phyloP scores from a whole-genome alignment of 768 basidiomycete genomes.

The Xanthoconium purpureum region DNA sequence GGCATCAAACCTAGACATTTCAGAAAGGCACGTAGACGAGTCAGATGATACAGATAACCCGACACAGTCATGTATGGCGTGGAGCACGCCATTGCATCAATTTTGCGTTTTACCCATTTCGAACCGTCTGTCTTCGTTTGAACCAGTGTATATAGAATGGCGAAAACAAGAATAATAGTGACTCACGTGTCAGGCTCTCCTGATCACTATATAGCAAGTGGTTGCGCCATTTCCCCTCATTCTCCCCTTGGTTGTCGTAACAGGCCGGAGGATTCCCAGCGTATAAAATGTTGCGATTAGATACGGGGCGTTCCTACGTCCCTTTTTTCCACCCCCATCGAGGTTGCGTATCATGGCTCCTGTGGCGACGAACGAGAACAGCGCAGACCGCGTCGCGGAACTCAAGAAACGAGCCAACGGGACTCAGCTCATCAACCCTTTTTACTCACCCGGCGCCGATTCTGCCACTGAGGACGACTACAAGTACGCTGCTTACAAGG shows the following conservation, averaged over 20 bases:
- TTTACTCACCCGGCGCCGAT: conserved; percentile 60
- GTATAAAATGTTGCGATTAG: conserved; percentile 19
- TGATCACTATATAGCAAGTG: background rate
- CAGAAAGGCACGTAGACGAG: too few relatives aligned
- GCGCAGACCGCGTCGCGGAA: conserved; percentile 15
- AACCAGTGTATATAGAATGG: conserved; percentile 5
- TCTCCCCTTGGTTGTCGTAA: conserved; percentile 11
- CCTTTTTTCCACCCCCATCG: background rate
- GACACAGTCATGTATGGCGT: background rate
- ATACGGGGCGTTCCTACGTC: too few relatives aligned
- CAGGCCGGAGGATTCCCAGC: background rate
- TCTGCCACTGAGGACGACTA: conserved; percentile 53
- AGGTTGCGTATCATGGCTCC: conserved; percentile 42
- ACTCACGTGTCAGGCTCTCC: conserved; percentile 17
- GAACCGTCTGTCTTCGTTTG: background rate
- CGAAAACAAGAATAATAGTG: conserved; percentile 11
- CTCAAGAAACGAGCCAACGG: conserved; percentile 26
- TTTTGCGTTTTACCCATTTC: too few relatives aligned
- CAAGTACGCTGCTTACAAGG: conserved; percentile 58
- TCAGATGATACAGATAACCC: too few relatives aligned
- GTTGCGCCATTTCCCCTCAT: conserved; percentile 27
- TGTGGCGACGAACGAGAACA: conserved; percentile 42
- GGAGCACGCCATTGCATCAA: background rate
- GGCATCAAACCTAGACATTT: too few relatives aligned
- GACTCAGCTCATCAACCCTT: conserved; percentile 50